Evolutionary conservation across 352 stramenopile genomes (phyloP), one percentile per base, ranked within the genome.

Genomic region (Phytopythium mirpurense): DNA sequence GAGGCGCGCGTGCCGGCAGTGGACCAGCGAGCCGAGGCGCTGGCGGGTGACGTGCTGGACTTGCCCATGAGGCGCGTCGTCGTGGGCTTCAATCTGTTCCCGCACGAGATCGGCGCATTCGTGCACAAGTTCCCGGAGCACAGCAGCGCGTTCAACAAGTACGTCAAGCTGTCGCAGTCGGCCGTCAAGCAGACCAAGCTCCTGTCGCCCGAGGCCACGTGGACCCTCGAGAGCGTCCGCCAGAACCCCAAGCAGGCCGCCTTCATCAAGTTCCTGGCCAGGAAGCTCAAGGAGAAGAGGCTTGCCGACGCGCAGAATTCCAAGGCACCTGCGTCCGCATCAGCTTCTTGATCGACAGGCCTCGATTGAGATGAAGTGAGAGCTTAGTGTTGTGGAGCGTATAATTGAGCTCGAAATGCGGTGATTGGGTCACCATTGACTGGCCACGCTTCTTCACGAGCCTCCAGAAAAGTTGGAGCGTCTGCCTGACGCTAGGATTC

Each of bases 51-150:
- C 23, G 16, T 9, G 2, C 7, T 10, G 2, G 43, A 50, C 16
- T 26, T 50, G 31, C 60, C 69, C 1, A 40, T 73, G 42, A 80
- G 83, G 60, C 79, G 79, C 14, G 79, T 88, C 43, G 68, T 90
- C 36, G 74, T 90, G n/a, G 79, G 79, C 14, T 87, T 90, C 47
- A 90, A 90, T 35, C 35, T 88, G 27, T 88, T 90, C 38, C 74
- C 76, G n/a, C 68, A 59, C 29, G 79, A 78, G 52, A 84, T 90
- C 45, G 77, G 79, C 24, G 59, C 68, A 19, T 84, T 78, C 32
- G 77, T 86, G 21, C 59, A 70, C 21, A 70, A 65, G 43, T 90
- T 78, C 57, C 77, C 74, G 1, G 79, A 90, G 61, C 74, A 87
- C 51, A 87, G 74, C 53, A 59, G 63, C 10, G 72, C 76, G 37